phyloP scores from a whole-genome alignment of 495 filamentous ascomycete genomes.

The Cladorrhinum samala region DNA sequence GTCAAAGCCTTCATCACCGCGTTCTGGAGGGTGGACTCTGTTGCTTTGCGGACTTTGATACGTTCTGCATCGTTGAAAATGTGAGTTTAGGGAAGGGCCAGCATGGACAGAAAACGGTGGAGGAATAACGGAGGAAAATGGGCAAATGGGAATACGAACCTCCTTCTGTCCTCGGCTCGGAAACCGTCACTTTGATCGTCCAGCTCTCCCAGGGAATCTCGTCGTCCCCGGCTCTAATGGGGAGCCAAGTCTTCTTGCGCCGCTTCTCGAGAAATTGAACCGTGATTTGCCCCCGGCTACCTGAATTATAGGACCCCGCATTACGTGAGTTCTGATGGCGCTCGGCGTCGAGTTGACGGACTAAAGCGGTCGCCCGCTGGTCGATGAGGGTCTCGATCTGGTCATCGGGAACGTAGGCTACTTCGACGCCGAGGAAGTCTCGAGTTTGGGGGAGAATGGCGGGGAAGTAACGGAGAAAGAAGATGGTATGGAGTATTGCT shows the following conservation, averaged over 20 bases:
- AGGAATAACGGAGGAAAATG: too few species aligned
- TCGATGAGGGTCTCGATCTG: slow-evolving; percentile 93
- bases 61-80: slow-evolving; percentile 50
- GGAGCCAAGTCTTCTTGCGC: slow-evolving; percentile 75
- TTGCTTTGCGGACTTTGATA: slow-evolving; percentile 77
- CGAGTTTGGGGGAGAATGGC: slow-evolving; percentile 75
- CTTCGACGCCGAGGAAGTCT: slow-evolving; percentile 86
- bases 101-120: too few species aligned
- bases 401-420: slow-evolving; percentile 80
- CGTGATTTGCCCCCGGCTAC: slow-evolving; percentile 72
- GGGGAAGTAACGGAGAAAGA: slow-evolving; percentile 97
- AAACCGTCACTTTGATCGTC: slow-evolving; percentile 85
- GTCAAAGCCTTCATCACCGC: slow-evolving; percentile 82
- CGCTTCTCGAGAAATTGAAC: slow-evolving; percentile 96
- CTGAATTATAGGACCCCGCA: slow-evolving; percentile 43
- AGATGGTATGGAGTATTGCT: slow-evolving; percentile 96
- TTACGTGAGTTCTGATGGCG: slow-evolving; percentile 28
- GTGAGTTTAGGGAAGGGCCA: too few species aligned
- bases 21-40: slow-evolving; percentile 78
- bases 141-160: too few species aligned
- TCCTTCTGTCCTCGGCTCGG: slow-evolving; percentile 78
- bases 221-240: slow-evolving; percentile 64
- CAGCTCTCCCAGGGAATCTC: slow-evolving; percentile 97
- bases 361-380: slow-evolving; percentile 68
- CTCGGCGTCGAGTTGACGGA: slow-evolving; percentile 55